Evolutionary conservation across 108 stramenopile genomes (phyloP).

Genomic region (Discostella pseudostelligera): DNA sequence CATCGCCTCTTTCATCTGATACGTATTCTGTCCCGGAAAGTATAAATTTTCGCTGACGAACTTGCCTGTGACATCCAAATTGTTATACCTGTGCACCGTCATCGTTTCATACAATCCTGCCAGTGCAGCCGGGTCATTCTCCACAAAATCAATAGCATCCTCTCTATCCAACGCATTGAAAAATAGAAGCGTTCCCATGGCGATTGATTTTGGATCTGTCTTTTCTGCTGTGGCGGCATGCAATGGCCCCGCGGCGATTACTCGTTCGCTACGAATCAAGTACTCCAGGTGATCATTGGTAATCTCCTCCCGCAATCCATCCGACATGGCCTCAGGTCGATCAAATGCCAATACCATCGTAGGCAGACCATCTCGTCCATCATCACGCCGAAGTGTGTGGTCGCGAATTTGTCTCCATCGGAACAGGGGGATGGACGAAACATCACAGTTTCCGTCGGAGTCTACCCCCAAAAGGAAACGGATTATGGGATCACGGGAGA

Average conservation of each 20-base stretch:
- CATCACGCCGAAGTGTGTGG: conserved; percentile 71
- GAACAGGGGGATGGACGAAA: conserved; percentile 61
- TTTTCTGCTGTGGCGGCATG: conserved; percentile 73
- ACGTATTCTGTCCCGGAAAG: conserved; percentile 52
- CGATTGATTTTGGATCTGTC: conserved; percentile 63
- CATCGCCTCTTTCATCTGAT: conserved; percentile 84
- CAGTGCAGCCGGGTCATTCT: conserved; percentile 64
- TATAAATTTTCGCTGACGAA: conserved; percentile 70
- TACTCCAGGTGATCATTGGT: conserved; percentile 61
- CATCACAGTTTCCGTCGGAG: conserved; percentile 22
- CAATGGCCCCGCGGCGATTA: conserved; percentile 74
- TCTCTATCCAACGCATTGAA: conserved; percentile 81
- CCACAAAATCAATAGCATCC: conserved; percentile 77
- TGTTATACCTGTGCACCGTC: conserved; percentile 76
- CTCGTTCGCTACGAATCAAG: conserved; percentile 68
- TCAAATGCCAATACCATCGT: conserved; percentile 68
- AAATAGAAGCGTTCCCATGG: conserved; percentile 72
- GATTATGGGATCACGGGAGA: conserved; percentile 70
- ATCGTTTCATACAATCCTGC: conserved; percentile 77
- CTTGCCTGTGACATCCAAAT: conserved; percentile 80
- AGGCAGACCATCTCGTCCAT: conserved; percentile 74
- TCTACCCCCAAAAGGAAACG: conserved; percentile 61
- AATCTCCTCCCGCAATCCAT: conserved; percentile 50
- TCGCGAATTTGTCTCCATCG: conserved; percentile 88
- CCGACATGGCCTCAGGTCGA: conserved; percentile 50